These are phyloP conservation scores for Tolypocladium inflatum DNA, from an alignment of 2,329 filamentous ascomycete species.

Conservation along the genomic window DNA sequence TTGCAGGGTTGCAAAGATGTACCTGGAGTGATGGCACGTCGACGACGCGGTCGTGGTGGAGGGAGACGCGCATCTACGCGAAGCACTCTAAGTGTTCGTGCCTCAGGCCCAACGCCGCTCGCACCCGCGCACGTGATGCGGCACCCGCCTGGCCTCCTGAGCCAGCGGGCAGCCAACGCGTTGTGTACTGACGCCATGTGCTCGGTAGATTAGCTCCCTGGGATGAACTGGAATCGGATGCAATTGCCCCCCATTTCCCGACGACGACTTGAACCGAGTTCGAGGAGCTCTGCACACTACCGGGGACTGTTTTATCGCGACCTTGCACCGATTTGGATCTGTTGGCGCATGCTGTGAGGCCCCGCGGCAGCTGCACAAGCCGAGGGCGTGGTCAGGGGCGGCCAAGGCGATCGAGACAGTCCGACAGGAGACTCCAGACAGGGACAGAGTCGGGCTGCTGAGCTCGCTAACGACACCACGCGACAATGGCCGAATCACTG, in stretches of 20 bases:
- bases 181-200: neutral
- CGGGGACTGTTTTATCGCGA: neutral
- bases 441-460: neutral
- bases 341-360: slow-evolving; percentile 1
- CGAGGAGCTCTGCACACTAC: neutral
- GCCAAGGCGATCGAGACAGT: neutral
- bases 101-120: slow-evolving; percentile 18
- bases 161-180: neutral
- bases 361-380: neutral
- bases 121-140: slow-evolving; percentile 18
- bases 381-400: neutral
- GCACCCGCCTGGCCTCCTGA: slow-evolving; percentile 14
- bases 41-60: slow-evolving; percentile 22
- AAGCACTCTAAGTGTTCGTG: slow-evolving; percentile 25
- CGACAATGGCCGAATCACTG: slow-evolving; percentile 50
- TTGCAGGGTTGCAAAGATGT: slow-evolving; percentile 14
- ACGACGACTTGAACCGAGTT: neutral
- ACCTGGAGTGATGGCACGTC: slow-evolving; percentile 22
- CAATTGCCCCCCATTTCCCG: neutral
- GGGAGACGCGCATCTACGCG: slow-evolving; percentile 28
- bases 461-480: neutral
- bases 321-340: neutral
- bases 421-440: neutral
- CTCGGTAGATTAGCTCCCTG: neutral
- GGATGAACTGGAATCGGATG: neutral